Evolutionary conservation across 768 basidiomycete genomes (phyloP), one percentile per base, ranked within the genome.

Genomic region (Melanogaster broomeanus): DNA sequence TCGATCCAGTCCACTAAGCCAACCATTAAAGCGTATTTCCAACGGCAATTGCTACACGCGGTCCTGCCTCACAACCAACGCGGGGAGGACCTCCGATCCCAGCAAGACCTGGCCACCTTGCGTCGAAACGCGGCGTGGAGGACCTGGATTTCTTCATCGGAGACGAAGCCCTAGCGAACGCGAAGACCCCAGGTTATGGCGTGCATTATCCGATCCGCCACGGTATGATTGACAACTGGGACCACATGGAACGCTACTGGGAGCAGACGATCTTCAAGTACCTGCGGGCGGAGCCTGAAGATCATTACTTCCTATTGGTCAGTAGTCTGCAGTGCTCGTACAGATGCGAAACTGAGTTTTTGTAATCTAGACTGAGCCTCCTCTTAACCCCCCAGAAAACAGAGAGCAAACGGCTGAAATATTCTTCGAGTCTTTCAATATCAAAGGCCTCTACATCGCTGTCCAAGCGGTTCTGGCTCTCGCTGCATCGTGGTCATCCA

Each of bases 241-340:
- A 95, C 69, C 85, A 97, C 60, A 98, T 98, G 95, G 96, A 98
- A 70, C 80, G 95, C 25, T 98, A 94, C 73, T 99, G 97, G 97
- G 94, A 97, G 70, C 96, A 99, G 77, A 92, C 89, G 58, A 98
- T 98, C 81, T 99, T 98, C 85, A 98, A 99, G 74, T 98, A 98
- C 75, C 79, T 99, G 54, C 81, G 96, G 50, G 95, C 95, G 8
- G 97, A 99, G 72, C 97, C 97, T 13, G 97, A 98, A 73, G 96
- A 98, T 73, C 97, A 98, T 71, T 90, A 98, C 72, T 98, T 99
- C 73, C 82, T 98, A 43, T 75, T 99, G 66, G 96, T 98, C 61
- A 70, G 94, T 76, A 24, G 12, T 44, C 21, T 34, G 1, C 16
- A 7, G 31, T 53, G 12, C 13, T 35, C 3, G 16, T 9, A 6